These are phyloP conservation scores for Lipomyces kockii DNA, from an alignment of 805 yeast species.

Conservation along the genomic window DNA sequence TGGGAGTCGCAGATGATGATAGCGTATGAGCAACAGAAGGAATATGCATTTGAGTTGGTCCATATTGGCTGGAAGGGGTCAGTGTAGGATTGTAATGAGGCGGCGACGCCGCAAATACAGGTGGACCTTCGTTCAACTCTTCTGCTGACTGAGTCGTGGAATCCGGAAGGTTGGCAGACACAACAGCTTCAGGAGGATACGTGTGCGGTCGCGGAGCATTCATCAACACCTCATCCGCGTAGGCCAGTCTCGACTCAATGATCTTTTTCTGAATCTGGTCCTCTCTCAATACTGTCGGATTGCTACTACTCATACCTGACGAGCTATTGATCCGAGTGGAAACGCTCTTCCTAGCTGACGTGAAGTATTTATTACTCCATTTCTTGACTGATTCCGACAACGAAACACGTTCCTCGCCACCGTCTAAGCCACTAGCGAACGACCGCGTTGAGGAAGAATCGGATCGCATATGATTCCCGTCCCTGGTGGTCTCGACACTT, in stretches of 20 bases:
- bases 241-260: conserved; percentile 25
- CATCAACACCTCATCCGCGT: conserved; percentile 26
- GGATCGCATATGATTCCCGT: neutral
- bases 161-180: conserved; percentile 15
- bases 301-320: conserved; percentile 16
- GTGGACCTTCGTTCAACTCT: conserved; percentile 30
- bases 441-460: conserved; percentile 7
- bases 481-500: conserved; percentile 23
- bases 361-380: conserved; percentile 33
- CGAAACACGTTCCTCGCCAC: conserved; percentile 20
- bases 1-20: conserved; percentile 1
- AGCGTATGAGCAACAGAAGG: conserved; percentile 17
- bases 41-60: conserved; percentile 30
- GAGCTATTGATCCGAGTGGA: conserved; percentile 18
- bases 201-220: conserved; percentile 34
- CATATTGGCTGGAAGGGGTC: conserved; percentile 13
- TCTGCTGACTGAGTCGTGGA: conserved; percentile 21
- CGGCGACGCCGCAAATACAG: conserved; percentile 15
- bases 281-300: conserved; percentile 15
- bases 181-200: conserved; percentile 22
- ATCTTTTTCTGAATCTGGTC: conserved; percentile 32
- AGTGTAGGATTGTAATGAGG: neutral
- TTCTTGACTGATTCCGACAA: conserved; percentile 33
- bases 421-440: neutral
- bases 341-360: conserved; percentile 32